Conservation (phyloP, 2,329 filamentous ascomycete genomes). For the Akanthomyces uredinophilus region DNA sequence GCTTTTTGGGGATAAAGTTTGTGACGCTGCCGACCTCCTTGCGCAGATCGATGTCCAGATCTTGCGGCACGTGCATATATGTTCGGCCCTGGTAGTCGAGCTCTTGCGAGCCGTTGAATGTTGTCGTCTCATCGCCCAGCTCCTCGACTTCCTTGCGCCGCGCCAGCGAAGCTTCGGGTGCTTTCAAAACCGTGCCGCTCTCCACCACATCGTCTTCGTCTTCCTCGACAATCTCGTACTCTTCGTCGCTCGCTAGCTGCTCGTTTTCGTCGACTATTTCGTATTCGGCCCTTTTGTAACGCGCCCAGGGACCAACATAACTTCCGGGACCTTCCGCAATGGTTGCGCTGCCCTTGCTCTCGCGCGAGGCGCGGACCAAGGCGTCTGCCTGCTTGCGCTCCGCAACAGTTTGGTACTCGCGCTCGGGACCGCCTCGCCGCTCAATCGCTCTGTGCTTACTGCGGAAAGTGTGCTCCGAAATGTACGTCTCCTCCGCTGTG, state of each 20-base stretch:
- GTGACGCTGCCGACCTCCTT: slow-evolving; percentile 76
- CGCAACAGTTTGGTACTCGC: slow-evolving; percentile 49
- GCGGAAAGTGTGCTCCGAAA: slow-evolving; percentile 88
- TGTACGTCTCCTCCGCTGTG: slow-evolving; percentile 77
- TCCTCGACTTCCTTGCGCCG: slow-evolving; percentile 55
- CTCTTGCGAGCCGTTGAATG: slow-evolving; percentile 77
- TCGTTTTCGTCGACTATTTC: slow-evolving; percentile 70
- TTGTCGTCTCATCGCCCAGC: slow-evolving; percentile 69
- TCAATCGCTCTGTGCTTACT: slow-evolving; percentile 81
- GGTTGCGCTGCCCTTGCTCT: slow-evolving; percentile 77
- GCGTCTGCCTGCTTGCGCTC: slow-evolving; percentile 67
- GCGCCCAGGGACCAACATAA: slow-evolving; percentile 89
- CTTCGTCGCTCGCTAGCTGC: slow-evolving; percentile 71
- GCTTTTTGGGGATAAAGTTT: slow-evolving; percentile 93
- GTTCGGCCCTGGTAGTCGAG: slow-evolving; percentile 93
- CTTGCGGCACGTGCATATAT: slow-evolving; percentile 95
- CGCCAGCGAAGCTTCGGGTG: slow-evolving; percentile 49
- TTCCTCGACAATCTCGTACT: slow-evolving; percentile 72
- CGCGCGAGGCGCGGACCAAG: slow-evolving; percentile 65
- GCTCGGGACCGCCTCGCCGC: slow-evolving; percentile 53
- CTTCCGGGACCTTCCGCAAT: slow-evolving; percentile 81
- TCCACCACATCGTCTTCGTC: slow-evolving; percentile 68
- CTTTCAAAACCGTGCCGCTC: slow-evolving; percentile 56
- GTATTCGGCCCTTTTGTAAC: slow-evolving; percentile 67
- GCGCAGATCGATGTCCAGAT: slow-evolving; percentile 77